A percentile compares a stretch with the other conserved stretches of the same genome.
Conservation (phyloP, 2,329 filamentous ascomycete species). For the Pseudogymnoascus sp. region DNA sequence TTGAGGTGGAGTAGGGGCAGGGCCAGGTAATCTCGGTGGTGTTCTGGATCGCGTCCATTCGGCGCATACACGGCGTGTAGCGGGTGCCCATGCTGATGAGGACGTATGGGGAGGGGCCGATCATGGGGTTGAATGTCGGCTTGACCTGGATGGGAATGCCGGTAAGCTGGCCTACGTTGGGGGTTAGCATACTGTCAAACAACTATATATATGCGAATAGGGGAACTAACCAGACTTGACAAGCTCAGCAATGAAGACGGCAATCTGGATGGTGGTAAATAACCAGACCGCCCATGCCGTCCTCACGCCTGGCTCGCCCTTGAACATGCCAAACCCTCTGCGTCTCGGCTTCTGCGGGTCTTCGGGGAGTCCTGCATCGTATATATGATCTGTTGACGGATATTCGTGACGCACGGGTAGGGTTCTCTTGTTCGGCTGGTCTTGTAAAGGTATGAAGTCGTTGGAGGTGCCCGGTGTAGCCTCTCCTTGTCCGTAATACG, state of each 20-base stretch:
- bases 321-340: constrained; percentile 49
- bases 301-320: constrained; percentile 15
- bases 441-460: constrained; percentile 51
- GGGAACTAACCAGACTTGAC: constrained; percentile 64
- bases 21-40: constrained; percentile 52
- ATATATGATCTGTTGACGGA: constrained; percentile 47
- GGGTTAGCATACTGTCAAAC: constrained; percentile 9
- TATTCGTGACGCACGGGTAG: constrained; percentile 24
- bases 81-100: constrained; percentile 96
- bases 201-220: constrained; percentile 11
- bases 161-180: constrained; percentile 57
- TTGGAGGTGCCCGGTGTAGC: constrained; percentile 27
- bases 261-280: constrained; percentile 67
- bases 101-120: constrained; percentile 82
- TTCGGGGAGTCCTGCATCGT: constrained; percentile 42
- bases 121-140: constrained; percentile 92
- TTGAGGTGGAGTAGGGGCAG: constrained; percentile 63
- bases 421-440: constrained; percentile 34
- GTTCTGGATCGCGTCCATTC: constrained; percentile 56
- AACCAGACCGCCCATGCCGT: constrained; percentile 77
- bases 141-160: constrained; percentile 49
- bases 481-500: constrained; percentile 44
- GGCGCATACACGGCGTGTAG: constrained; percentile 92
- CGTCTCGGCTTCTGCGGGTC: constrained; percentile 28
- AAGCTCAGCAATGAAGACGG: constrained; percentile 83